These are phyloP conservation scores for Termitomyces sp. DNA, from an alignment of 768 basidiomycete species.

Conservation along the genomic window DNA sequence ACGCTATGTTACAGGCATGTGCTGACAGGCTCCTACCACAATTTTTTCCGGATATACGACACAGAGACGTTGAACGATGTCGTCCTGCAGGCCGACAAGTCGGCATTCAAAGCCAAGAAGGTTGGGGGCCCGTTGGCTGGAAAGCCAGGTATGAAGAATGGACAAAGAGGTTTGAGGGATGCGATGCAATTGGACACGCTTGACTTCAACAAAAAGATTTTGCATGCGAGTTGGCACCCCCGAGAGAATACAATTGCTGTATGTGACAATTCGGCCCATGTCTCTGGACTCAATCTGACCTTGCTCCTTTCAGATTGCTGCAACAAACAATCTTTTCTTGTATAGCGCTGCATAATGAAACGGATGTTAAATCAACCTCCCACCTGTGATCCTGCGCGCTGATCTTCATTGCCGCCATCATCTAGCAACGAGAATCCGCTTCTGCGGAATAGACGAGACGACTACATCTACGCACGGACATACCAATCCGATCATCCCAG, in stretches of 20 bases:
- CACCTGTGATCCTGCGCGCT: slow-evolving; percentile 15
- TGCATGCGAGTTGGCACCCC: slow-evolving; percentile 97
- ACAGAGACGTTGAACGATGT: slow-evolving; percentile 84
- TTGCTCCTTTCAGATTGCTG: slow-evolving; percentile 67
- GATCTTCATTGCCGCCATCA: slow-evolving; percentile 13
- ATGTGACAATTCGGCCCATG: slow-evolving; percentile 27
- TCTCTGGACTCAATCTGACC: background rate
- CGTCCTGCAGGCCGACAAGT: slow-evolving; percentile 97
- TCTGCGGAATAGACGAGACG: slow-evolving; percentile 20
- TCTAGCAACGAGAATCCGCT: slow-evolving; percentile 18
- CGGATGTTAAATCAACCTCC: slow-evolving; percentile 12
- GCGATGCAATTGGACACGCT: slow-evolving; percentile 83
- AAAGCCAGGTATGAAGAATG: slow-evolving; percentile 72
- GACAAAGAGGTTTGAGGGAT: slow-evolving; percentile 73
- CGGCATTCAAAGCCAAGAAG: slow-evolving; percentile 99
- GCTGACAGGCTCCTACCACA: slow-evolving; percentile 99
- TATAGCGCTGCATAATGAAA: slow-evolving; percentile 64
- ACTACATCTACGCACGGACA: slow-evolving; percentile 20
- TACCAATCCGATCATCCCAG: slow-evolving; percentile 12
- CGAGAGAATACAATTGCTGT: slow-evolving; percentile 97
- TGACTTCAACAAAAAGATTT: slow-evolving; percentile 97
- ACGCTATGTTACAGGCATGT: slow-evolving; percentile 65
- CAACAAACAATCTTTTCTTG: slow-evolving; percentile 94
- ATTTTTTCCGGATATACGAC: slow-evolving; percentile 99
- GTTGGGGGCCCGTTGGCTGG: slow-evolving; percentile 83